phyloP scores from a whole-genome alignment of 129 eudicot species.

The Silybum marianum region DNA sequence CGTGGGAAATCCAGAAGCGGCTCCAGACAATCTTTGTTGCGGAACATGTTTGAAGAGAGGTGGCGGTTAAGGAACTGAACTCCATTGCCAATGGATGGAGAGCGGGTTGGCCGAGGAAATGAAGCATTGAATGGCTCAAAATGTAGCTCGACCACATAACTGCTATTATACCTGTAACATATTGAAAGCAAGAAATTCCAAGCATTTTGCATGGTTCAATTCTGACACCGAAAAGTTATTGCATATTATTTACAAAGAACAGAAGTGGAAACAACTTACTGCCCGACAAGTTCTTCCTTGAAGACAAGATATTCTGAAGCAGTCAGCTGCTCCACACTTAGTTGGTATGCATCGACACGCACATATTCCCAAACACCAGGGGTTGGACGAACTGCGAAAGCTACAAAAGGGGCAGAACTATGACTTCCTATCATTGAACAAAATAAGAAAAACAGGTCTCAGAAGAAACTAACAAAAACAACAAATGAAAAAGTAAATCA shows the following conservation, averaged over 20 bases:
- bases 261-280: slow-evolving; percentile 41
- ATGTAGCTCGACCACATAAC: slow-evolving; percentile 77
- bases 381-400: slow-evolving; percentile 91
- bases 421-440: slow-evolving; percentile 68
- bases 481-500: neutral
- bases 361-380: slow-evolving; percentile 99
- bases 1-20: slow-evolving; percentile 87
- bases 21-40: slow-evolving; percentile 85
- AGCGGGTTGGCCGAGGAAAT: slow-evolving; percentile 83
- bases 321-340: slow-evolving; percentile 79
- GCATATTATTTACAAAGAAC: neutral
- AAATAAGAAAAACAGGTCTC: neutral
- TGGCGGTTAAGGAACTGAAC: slow-evolving; percentile 96
- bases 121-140: slow-evolving; percentile 94
- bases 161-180: slow-evolving; percentile 48
- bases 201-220: neutral
- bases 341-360: slow-evolving; percentile 80
- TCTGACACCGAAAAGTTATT: slow-evolving; percentile 2
- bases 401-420: slow-evolving; percentile 90
- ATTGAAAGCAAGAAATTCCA: neutral
- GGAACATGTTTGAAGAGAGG: slow-evolving; percentile 93
- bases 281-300: slow-evolving; percentile 89
- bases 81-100: slow-evolving; percentile 91
- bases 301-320: slow-evolving; percentile 80
- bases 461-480: slow-evolving; percentile 4